These are phyloP conservation scores for Crinitomyces ghanaensis DNA, from an alignment of 805 yeast genomes.

Conservation along the genomic window DNA sequence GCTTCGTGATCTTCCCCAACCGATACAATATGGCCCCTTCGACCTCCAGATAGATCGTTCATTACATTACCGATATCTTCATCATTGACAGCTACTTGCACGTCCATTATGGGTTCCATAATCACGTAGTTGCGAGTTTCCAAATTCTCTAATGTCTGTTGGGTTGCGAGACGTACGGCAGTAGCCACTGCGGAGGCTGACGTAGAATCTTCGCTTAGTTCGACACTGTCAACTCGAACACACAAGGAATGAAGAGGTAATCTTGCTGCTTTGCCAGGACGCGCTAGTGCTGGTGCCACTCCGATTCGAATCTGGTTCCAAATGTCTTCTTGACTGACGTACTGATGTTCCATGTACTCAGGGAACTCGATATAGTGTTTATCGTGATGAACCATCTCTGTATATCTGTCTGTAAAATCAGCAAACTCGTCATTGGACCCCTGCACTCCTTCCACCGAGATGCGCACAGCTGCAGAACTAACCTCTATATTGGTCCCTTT, in stretches of 20 bases:
- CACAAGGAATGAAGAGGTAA: constrained; percentile 51
- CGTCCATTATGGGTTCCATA: constrained; percentile 82
- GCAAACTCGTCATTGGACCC: no score
- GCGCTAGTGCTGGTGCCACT: constrained; percentile 32
- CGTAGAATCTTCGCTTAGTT: constrained; percentile 40
- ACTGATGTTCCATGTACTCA: constrained; percentile 17
- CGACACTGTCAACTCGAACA: constrained; percentile 42
- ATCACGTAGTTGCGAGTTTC: constrained; percentile 33
- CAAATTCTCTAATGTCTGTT: constrained; percentile 26
- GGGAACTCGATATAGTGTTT: constrained; percentile 24
- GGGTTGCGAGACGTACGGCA: constrained; percentile 36
- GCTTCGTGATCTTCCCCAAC: constrained; percentile 50
- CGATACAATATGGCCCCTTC: constrained; percentile 63
- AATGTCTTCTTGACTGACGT: constrained; percentile 22
- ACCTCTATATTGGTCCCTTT: constrained; percentile 4
- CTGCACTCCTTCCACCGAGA: constrained; percentile 21
- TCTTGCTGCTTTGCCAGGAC: constrained; percentile 31
- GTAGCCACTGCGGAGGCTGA: constrained; percentile 32
- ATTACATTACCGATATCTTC: constrained; percentile 71
- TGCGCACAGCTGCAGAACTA: constrained; percentile 22
- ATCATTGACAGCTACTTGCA: constrained; percentile 53
- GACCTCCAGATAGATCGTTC: constrained; percentile 68
- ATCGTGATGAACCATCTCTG: constrained; percentile 22
- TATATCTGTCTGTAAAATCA: constrained; percentile 28
- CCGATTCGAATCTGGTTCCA: constrained; percentile 21